Evolutionary conservation across 1,284 basidiomycete species (phyloP), one percentile per base, ranked within the genome.

Genomic region (Volvariella volvacea): DNA sequence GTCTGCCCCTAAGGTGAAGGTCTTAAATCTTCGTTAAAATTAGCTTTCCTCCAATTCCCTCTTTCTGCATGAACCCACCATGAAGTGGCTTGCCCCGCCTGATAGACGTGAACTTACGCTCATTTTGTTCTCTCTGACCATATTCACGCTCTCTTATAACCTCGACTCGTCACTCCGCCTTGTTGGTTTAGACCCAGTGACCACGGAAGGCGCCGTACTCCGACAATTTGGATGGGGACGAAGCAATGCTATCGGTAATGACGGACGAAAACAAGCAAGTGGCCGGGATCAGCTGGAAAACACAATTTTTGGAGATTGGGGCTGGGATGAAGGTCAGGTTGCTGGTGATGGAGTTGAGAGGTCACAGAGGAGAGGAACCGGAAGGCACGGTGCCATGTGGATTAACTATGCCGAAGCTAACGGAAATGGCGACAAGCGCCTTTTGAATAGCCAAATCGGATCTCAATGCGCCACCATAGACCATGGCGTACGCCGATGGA

Each of bases 141-240:
- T 75, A 42, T 88, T 85, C 53, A 60, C 81, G 25, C 60, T 86
- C 40, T 74, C 81, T 17, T 88, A 78, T 58, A 83, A 87, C 59
- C 60, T 84, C 44, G 79, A 83, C 54, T 58, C 67, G 2, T 76
- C 81, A 0, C 63, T 84, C 10, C 64, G 67, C 32, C 59, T 69
- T 21, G 57, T 77, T 7, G 74, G 74, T 15, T 56, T 75, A 33
- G 65, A 66, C 43, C 59, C 71, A 47, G 52, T 60, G 7, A 52
- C 60, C 28, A 58, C 63, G 37, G 63, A 65, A 50, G 65, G 64
- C 48, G 60, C 57, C n/a, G 52, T 68, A n/a, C 52, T 67, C 33
- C 58, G 53, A 32, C 60, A 58, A 16, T 59, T 67, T 43, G 73
- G 73, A 9, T 16, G 4, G 6, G 34, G 34, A n/a, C 53, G 55